Percentiles rank a stretch among this genome's conserved stretches.
Conservation (phyloP, 768 basidiomycete genomes). For the Lactifluus subvellereus region DNA sequence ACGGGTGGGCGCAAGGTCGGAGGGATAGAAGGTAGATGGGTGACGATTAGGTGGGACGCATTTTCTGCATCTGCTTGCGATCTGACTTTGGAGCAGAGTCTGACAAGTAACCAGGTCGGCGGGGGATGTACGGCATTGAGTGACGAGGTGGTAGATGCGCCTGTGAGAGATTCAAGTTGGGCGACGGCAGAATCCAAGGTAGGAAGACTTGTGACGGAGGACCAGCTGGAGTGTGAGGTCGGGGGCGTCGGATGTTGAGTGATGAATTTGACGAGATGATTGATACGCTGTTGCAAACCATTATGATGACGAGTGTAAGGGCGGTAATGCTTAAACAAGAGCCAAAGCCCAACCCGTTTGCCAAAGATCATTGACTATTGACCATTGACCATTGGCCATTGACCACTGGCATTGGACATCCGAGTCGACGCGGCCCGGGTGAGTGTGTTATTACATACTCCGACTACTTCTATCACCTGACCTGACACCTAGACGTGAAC, state of each 20-base stretch:
- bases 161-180: not conserved
- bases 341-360: not conserved
- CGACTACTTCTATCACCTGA: too few relatives aligned
- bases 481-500: too few relatives aligned
- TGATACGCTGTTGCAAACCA: not conserved
- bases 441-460: too few relatives aligned
- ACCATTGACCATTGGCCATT: too few relatives aligned
- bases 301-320: not conserved
- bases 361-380: not conserved
- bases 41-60: conserved; percentile 39
- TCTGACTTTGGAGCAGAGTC: conserved; percentile 44
- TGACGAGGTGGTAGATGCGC: not conserved
- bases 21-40: conserved; percentile 34
- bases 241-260: not conserved
- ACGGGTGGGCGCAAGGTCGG: conserved; percentile 37
- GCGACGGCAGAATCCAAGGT: conserved; percentile 10
- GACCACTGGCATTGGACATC: not conserved
- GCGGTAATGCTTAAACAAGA: not conserved
- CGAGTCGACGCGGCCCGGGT: too few relatives aligned
- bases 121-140: not conserved
- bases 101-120: conserved; percentile 54
- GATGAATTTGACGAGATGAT: not conserved
- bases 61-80: conserved; percentile 42
- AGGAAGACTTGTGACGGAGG: not conserved
- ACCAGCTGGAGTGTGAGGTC: not conserved